phyloP scores from a whole-genome alignment of 805 yeast genomes.

The Yamadazyma scolyti region DNA sequence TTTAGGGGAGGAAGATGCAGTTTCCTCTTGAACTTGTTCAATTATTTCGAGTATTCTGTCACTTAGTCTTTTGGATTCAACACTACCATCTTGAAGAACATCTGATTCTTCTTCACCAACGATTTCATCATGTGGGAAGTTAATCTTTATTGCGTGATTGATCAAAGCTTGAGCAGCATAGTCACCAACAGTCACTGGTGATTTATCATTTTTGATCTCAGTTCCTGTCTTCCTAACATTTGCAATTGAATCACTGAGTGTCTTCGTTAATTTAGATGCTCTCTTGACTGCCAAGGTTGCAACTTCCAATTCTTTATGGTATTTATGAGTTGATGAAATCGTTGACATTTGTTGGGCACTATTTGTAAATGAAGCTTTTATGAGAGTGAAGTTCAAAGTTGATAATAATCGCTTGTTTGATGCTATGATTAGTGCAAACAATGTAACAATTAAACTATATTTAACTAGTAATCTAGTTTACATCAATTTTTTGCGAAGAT shows the following conservation, averaged over 20 bases:
- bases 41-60: slow-evolving; percentile 59
- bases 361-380: too few relatives aligned
- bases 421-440: too few relatives aligned
- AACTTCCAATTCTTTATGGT: slow-evolving; percentile 64
- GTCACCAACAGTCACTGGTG: slow-evolving; percentile 97
- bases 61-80: slow-evolving; percentile 46
- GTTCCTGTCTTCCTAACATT: slow-evolving; percentile 47
- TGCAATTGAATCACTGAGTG: slow-evolving; percentile 54
- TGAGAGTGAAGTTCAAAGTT: too few relatives aligned
- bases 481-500: too few relatives aligned
- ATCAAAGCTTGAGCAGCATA: slow-evolving; percentile 94
- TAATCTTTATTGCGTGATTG: slow-evolving; percentile 72
- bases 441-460: too few relatives aligned
- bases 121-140: slow-evolving; percentile 80
- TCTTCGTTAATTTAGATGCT: slow-evolving; percentile 73
- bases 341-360: not conserved
- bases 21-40: slow-evolving; percentile 46
- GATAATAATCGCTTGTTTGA: too few relatives aligned
- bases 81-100: slow-evolving; percentile 43
- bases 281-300: slow-evolving; percentile 90
- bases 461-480: too few relatives aligned
- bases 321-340: slow-evolving; percentile 19
- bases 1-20: slow-evolving; percentile 22
- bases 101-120: slow-evolving; percentile 94
- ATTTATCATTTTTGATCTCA: slow-evolving; percentile 78